Conservation (phyloP, 805 yeast species). For the Dipodascopsis tothii region DNA sequence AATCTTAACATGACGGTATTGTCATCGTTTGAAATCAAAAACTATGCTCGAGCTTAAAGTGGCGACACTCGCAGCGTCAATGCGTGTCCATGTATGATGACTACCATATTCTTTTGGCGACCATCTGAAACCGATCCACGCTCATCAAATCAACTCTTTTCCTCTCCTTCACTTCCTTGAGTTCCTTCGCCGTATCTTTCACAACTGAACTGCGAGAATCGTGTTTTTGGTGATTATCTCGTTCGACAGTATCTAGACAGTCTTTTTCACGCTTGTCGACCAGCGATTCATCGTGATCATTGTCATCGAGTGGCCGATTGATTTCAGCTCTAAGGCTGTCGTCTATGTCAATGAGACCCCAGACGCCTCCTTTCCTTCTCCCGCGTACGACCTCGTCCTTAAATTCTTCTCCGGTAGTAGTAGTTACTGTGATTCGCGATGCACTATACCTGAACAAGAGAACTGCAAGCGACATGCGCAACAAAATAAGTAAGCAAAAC, state of each 20-base stretch:
- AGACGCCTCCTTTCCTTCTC: constrained; percentile 16
- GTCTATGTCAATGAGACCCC: constrained; percentile 20
- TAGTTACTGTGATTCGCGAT: constrained; percentile 1
- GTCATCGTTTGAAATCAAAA: too few species aligned
- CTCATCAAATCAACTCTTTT: constrained; percentile 34
- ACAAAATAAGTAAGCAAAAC: too few species aligned
- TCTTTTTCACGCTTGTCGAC: too few species aligned
- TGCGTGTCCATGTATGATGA: too few species aligned
- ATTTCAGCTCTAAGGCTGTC: constrained; percentile 15
- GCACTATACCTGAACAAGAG: too few species aligned
- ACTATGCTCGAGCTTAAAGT: too few species aligned
- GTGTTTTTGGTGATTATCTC: not conserved
- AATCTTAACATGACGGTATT: too few species aligned
- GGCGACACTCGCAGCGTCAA: too few species aligned
- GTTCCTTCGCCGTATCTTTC: not conserved
- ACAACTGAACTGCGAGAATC: not conserved
- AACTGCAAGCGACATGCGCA: too few species aligned
- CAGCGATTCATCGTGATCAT: constrained; percentile 5
- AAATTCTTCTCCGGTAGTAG: too few species aligned
- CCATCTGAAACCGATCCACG: constrained; percentile 63
- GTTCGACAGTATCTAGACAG: too few species aligned
- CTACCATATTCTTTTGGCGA: constrained; percentile 67
- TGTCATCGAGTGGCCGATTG: constrained; percentile 26
- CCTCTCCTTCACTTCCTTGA: constrained; percentile 4
- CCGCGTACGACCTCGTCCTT: constrained; percentile 27